Conservation (phyloP, 768 basidiomycete species). For the Lentinula edodes region DNA sequence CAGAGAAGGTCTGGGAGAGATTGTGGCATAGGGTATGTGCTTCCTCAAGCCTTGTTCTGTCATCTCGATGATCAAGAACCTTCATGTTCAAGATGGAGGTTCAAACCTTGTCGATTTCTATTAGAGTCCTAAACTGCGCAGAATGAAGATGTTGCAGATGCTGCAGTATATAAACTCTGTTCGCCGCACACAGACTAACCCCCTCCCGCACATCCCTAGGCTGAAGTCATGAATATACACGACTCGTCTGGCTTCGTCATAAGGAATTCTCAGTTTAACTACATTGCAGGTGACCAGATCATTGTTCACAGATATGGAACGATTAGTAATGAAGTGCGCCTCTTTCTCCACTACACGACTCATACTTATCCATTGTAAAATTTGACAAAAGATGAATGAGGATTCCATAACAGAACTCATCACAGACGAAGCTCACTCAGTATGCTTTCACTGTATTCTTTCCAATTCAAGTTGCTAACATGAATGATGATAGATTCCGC, state of each 20-base stretch:
- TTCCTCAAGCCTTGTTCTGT: background rate
- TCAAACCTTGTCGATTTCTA: background rate
- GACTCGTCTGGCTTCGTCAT: background rate
- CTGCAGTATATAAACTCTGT: background rate
- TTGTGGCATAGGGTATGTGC: background rate
- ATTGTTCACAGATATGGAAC: background rate
- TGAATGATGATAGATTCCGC: background rate
- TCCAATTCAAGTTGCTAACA: background rate
- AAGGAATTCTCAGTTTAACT: background rate
- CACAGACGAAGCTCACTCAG: background rate
- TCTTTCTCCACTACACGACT: background rate
- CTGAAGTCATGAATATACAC: background rate
- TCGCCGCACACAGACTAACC: background rate
- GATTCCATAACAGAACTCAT: background rate
- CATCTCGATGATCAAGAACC: background rate
- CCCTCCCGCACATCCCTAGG: too few relatives aligned
- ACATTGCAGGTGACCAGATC: background rate
- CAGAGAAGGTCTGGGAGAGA: background rate
- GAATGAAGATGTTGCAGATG: background rate
- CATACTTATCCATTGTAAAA: background rate
- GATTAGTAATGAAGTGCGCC: background rate
- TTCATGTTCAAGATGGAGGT: background rate
- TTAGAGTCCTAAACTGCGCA: background rate
- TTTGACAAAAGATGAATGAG: background rate
- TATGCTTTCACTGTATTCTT: background rate